A percentile compares a stretch with the other conserved stretches of the same genome.
These are phyloP conservation scores for Dryadomyces quercivorus DNA, from an alignment of 2,329 filamentous ascomycete genomes.

Conservation along the genomic window DNA sequence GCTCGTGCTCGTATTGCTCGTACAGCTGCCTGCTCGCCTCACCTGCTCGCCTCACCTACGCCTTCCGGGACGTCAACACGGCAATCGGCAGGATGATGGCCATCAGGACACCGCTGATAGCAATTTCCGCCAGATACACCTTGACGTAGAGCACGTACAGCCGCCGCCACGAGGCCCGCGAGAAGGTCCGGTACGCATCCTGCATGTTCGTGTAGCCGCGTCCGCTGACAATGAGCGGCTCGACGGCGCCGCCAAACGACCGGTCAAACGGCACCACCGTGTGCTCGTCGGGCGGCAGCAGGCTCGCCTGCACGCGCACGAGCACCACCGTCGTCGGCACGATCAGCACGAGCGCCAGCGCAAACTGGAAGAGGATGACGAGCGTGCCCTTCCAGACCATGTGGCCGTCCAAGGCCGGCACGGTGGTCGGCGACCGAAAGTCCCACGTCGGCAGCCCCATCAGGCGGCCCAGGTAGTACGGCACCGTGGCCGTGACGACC, in stretches of 20 bases:
- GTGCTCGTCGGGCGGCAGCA: conserved; percentile 70
- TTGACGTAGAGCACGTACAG: conserved; percentile 67
- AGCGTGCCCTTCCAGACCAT: conserved; percentile 33
- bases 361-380: conserved; percentile 32
- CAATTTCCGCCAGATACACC: conserved; percentile 44
- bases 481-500: conserved; percentile 35
- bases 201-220: conserved; percentile 57
- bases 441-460: conserved; percentile 33
- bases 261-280: conserved; percentile 86
- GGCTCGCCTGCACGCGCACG: conserved; percentile 73
- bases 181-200: conserved; percentile 72
- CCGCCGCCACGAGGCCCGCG: conserved; percentile 57
- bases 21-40: no score
- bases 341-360: conserved; percentile 48
- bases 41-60: no score
- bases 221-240: conserved; percentile 62
- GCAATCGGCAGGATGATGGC: conserved; percentile 40
- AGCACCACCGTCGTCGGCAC: conserved; percentile 69
- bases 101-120: conserved; percentile 31
- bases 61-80: conserved; percentile 24
- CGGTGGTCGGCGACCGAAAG: conserved; percentile 21
- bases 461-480: conserved; percentile 31
- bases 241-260: conserved; percentile 65
- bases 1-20: not conserved
- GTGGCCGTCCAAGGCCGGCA: conserved; percentile 24